These are phyloP conservation scores for Pythium plurisporium DNA, from an alignment of 352 stramenopile genomes.

Conservation along the genomic window DNA sequence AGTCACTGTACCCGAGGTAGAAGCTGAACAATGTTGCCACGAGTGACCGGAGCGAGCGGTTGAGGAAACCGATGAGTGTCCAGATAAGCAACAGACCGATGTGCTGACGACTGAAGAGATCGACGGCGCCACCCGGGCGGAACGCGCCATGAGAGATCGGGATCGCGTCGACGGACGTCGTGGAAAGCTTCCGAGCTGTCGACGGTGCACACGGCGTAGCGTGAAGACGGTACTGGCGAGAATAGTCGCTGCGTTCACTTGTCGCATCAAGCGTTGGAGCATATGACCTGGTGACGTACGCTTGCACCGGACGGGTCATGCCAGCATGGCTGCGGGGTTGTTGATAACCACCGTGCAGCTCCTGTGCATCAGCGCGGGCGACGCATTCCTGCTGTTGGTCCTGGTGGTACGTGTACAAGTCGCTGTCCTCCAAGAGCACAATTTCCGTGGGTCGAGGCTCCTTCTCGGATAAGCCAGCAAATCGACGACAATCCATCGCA, in stretches of 20 bases:
- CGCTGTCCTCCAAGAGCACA: slow-evolving; percentile 14
- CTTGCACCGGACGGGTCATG: neutral
- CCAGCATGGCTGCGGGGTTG: neutral
- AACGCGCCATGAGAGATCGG: slow-evolving; percentile 3
- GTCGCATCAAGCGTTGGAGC: too few species aligned
- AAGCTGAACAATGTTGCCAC: slow-evolving; percentile 17
- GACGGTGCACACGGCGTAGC: slow-evolving; percentile 3
- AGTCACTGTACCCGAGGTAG: slow-evolving; percentile 21
- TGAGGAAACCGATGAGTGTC: slow-evolving; percentile 25
- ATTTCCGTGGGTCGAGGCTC: neutral
- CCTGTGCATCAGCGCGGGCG: neutral
- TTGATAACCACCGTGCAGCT: neutral
- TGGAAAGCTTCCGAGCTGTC: neutral
- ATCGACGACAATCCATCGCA: too few species aligned
- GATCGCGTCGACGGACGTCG: slow-evolving; percentile 1
- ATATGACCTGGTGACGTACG: neutral
- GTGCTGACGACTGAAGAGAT: slow-evolving; percentile 1
- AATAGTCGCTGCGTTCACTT: neutral
- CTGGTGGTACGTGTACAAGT: slow-evolving; percentile 16
- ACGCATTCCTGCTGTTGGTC: neutral
- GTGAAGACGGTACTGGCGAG: slow-evolving; percentile 1
- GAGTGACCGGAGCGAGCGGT: slow-evolving; percentile 15
- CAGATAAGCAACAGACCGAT: slow-evolving; percentile 24
- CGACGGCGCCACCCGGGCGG: neutral
- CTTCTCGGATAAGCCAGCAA: too few species aligned